Base-by-base conservation (phyloP, 1,284 basidiomycete genomes). In the Tremellales sp. region DNA sequence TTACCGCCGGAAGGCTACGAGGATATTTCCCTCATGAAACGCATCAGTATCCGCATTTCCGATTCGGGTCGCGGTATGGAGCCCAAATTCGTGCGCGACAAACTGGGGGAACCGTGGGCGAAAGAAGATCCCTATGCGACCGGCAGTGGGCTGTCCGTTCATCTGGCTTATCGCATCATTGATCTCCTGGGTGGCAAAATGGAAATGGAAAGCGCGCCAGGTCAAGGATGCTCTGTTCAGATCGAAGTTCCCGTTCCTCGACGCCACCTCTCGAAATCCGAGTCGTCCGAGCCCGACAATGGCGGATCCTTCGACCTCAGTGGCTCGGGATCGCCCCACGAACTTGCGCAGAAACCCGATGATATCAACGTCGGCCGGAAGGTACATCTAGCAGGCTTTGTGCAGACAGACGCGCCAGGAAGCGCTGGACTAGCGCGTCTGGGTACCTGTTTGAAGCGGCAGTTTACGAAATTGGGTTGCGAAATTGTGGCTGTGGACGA, bases 181-280 rank as follows among this genome's bases (percentile, higher is more conserved):
- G 67, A 71, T 26, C 56, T 69, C 14, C 60, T 72, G 45, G 67
- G 66, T 19, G 70, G 70, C 9, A 53, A 65, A 14, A 66, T 72
- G 57, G 65, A 68, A 25, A 67, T 72, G 32, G 56, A 57, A 7
- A 71, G 69, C 1, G 61, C 63, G 1, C 57, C 60, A 0, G 66
- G 66, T 5, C 48, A 53, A 34, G 70, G 69, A 3, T 63, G 61
- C 27, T 54, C 57, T 12, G 68, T 72, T 16, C 48, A 60, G 14
- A 54, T 72, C 32, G 66, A 71, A 44, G 65, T 71, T 1, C 65
- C 69, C 1, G 34, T 72, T 6, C 57, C 58, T 21, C 21, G 53
- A 9, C 45, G 57, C 46, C 48, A 54, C 0, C 29, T 58, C 3
- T 48, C 54, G 0, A 47, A 47, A 13, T 51, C 56, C 3, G 29